These are phyloP conservation scores for Neurospora sp. DNA, from an alignment of 495 filamentous ascomycete genomes.

Conservation along the genomic window DNA sequence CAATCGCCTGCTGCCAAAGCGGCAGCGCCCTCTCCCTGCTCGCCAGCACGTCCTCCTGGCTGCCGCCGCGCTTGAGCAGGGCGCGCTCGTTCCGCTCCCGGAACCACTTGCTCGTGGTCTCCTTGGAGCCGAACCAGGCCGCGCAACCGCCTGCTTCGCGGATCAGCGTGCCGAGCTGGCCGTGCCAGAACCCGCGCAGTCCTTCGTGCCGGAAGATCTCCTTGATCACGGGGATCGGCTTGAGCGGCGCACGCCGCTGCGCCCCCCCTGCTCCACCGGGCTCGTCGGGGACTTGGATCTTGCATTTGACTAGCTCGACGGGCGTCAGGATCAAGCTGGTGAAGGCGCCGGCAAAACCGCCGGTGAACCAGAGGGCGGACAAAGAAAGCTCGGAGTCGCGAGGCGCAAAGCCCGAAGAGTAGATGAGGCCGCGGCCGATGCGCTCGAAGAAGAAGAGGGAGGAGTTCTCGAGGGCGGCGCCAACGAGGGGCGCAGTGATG, in stretches of 20 bases:
- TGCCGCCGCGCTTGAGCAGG: conserved; percentile 1
- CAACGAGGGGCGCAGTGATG: conserved; percentile 81
- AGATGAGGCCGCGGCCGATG: conserved; percentile 46
- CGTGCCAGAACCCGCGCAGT: conserved; percentile 82
- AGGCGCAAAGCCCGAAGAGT: conserved; percentile 41
- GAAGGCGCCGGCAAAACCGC: conserved; percentile 78
- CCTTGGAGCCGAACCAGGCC: conserved; percentile 93
- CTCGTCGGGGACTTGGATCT: conserved; percentile 69
- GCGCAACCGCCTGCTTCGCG: conserved; percentile 88
- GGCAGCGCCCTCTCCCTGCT: conserved; percentile 35
- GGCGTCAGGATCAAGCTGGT: conserved; percentile 87
- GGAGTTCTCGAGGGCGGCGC: conserved; percentile 89
- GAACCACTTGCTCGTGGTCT: conserved; percentile 64
- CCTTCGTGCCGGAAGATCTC: conserved; percentile 75
- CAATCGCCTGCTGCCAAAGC: conserved; percentile 73
- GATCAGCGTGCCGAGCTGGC: conserved; percentile 85
- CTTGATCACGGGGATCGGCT: conserved; percentile 48
- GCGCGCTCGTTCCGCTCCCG: conserved; percentile 27
- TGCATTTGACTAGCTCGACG: conserved; percentile 96
- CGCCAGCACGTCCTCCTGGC: conserved; percentile 20
- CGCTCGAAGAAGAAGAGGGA: conserved; percentile 88
- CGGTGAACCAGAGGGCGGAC: conserved; percentile 60
- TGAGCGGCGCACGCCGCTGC: conserved; percentile 11
- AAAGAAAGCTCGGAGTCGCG: conserved; percentile 53
- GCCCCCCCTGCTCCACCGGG: conserved; percentile 12